A percentile compares a stretch with the other conserved stretches of the same genome.
Conservation (phyloP, 169 alveolate species). For the Babesia ovis region DNA sequence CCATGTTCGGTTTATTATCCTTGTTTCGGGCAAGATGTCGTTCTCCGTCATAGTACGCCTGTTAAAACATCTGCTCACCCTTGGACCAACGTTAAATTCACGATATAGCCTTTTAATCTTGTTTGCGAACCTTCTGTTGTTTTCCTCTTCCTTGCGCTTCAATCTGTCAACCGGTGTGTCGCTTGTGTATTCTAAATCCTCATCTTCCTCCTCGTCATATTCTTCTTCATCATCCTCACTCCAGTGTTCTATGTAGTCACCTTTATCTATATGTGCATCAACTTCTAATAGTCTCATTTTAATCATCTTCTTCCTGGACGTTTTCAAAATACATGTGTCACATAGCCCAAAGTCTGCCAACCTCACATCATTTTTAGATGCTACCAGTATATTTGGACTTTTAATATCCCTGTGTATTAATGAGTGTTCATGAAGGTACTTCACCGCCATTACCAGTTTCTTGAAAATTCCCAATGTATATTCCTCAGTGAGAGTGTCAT, state of each 20-base stretch:
- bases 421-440: slow-evolving; percentile 70
- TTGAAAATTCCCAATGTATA: slow-evolving; percentile 19
- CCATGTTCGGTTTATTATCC: no score
- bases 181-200: no score
- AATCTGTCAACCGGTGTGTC: neutral
- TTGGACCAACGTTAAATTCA: no score
- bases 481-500: slow-evolving; percentile 14
- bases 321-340: slow-evolving; percentile 66
- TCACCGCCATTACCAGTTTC: slow-evolving; percentile 68
- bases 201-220: no score
- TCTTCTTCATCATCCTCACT: no score
- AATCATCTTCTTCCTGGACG: neutral
- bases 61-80: no score
- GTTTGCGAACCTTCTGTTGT: neutral
- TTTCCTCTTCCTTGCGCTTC: neutral
- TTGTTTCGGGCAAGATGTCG: no score
- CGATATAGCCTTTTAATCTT: neutral
- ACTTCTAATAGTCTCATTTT: neutral
- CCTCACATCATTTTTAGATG: slow-evolving; percentile 68
- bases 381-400: slow-evolving; percentile 75
- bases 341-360: slow-evolving; percentile 76
- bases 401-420: slow-evolving; percentile 77
- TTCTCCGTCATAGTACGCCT: no score
- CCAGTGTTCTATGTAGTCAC: neutral
- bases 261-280: neutral